Conservation (phyloP, 176 grass and related monocot genomes). For the Chloris gayana region DNA sequence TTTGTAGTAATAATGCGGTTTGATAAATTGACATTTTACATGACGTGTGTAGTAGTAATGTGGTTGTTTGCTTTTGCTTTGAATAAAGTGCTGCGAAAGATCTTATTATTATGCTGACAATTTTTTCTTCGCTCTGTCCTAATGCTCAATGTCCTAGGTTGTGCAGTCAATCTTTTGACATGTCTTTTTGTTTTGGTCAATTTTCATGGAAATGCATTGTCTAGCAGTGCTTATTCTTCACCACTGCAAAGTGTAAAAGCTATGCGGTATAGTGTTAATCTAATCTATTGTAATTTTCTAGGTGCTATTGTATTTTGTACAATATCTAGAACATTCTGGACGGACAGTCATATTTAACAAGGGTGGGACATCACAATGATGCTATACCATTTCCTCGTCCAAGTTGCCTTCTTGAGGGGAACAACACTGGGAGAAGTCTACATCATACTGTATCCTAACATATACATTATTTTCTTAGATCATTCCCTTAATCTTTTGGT, state of each 20-base stretch:
- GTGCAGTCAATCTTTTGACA: neutral
- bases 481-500: slow-evolving; percentile 60
- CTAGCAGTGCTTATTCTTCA: neutral
- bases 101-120: neutral
- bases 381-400: slow-evolving; percentile 4
- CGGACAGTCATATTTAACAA: slow-evolving; percentile 47
- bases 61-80: neutral
- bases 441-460: slow-evolving; percentile 56
- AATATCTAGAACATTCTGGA: slow-evolving; percentile 41
- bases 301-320: slow-evolving; percentile 42
- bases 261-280: slow-evolving; percentile 23
- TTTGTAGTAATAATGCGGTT: neutral
- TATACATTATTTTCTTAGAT: slow-evolving; percentile 48
- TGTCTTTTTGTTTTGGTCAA: neutral
- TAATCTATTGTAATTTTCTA: slow-evolving; percentile 38
- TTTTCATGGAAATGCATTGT: neutral
- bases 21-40: neutral
- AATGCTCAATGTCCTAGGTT: neutral
- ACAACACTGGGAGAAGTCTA: slow-evolving; percentile 24
- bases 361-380: slow-evolving; percentile 25
- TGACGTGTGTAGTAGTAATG: neutral
- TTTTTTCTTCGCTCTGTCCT: neutral
- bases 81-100: neutral
- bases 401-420: slow-evolving; percentile 27
- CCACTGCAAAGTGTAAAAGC: neutral